Percentiles rank a stretch among this genome's conserved stretches.
These are phyloP conservation scores for Tylopilus sp. DNA, from an alignment of 1,284 basidiomycete genomes.

Conservation along the genomic window DNA sequence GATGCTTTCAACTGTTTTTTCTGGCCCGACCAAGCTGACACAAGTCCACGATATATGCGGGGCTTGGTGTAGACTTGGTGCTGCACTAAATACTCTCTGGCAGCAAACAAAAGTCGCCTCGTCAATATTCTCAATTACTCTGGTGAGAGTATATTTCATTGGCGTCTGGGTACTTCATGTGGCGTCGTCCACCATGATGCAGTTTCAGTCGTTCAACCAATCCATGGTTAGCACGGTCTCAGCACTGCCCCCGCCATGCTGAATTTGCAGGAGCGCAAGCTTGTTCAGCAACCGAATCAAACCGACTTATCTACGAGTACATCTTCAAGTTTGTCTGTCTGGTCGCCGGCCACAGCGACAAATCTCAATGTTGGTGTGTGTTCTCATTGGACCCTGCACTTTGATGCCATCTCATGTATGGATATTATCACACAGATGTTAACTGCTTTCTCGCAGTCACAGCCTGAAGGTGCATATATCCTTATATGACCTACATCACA, in stretches of 20 bases:
- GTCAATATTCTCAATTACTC: not conserved
- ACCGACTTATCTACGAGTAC: not conserved
- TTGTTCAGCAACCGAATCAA: not conserved
- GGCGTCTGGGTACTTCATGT: not conserved
- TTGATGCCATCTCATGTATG: not conserved
- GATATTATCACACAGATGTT: not conserved
- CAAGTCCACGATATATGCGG: not conserved
- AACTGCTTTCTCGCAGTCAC: not conserved
- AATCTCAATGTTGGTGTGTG: not conserved
- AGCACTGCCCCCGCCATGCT: not conserved
- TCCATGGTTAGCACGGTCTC: not conserved
- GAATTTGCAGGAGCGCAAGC: not conserved
- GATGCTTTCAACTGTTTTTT: not conserved
- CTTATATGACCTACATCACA: too few species aligned
- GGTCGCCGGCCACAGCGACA: not conserved
- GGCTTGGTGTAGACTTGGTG: constrained; percentile 2
- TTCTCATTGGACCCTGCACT: not conserved
- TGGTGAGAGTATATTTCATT: constrained; percentile 1
- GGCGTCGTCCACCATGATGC: constrained; percentile 1
- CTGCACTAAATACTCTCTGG: constrained; percentile 1
- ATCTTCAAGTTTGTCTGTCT: not conserved
- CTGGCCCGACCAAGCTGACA: not conserved
- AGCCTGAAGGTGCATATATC: too few species aligned
- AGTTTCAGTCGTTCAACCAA: not conserved
- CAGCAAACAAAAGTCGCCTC: constrained; percentile 6